Evolutionary conservation across 208 protist species (phyloP).

Genomic region (Leptomonas seymouri): DNA sequence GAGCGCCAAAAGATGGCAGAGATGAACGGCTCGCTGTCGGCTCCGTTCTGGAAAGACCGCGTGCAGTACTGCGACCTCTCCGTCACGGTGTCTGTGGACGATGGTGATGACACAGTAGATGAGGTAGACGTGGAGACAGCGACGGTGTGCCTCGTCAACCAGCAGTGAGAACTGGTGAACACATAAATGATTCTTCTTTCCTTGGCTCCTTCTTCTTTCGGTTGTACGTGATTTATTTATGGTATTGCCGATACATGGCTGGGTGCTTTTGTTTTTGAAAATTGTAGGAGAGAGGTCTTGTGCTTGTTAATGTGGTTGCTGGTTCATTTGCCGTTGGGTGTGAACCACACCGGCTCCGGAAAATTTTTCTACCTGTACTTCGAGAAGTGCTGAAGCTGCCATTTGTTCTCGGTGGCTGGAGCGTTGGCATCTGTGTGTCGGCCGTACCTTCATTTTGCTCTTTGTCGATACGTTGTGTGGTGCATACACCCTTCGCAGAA

Average conservation of each 20-base stretch:
- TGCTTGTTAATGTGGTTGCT: background rate
- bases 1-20: constrained; percentile 78
- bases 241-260: constrained; percentile 2
- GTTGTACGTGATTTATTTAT: too few relatives aligned
- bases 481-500: too few relatives aligned
- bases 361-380: too few relatives aligned
- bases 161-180: constrained; percentile 19
- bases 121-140: constrained; percentile 87
- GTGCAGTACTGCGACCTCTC: constrained; percentile 80
- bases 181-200: constrained; percentile 3
- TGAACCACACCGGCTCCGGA: too few relatives aligned
- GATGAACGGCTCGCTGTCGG: constrained; percentile 41
- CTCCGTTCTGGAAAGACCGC: constrained; percentile 81
- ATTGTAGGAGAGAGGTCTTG: background rate
- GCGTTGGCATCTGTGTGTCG: too few relatives aligned
- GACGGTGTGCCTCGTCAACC: constrained; percentile 66
- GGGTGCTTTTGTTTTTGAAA: constrained; percentile 7
- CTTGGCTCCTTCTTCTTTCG: background rate
- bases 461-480: too few relatives aligned
- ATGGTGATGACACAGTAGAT: constrained; percentile 76
- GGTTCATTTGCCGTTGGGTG: too few relatives aligned
- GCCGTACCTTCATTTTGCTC: too few relatives aligned
- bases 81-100: constrained; percentile 69
- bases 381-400: too few relatives aligned
- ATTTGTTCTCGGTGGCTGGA: too few relatives aligned